Evolutionary conservation across 352 stramenopile genomes (phyloP).

Genomic region (Blastocystis sp.): DNA sequence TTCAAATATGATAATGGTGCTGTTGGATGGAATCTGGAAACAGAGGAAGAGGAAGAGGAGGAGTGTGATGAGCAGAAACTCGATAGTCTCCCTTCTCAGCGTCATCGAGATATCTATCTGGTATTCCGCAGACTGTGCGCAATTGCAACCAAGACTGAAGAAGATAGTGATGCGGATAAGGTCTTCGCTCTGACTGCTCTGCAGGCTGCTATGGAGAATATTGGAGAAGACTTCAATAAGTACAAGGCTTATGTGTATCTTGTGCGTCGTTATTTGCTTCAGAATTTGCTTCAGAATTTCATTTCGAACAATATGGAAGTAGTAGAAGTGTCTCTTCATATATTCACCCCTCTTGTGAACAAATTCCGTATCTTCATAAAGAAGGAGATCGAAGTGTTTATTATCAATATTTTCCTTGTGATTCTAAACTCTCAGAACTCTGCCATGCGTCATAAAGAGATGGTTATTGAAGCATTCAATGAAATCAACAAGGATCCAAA

Average conservation of each 20-base stretch:
- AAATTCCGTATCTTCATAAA: slow-evolving; percentile 86
- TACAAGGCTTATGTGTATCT: slow-evolving; percentile 92
- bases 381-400: slow-evolving; percentile 95
- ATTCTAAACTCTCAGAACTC: slow-evolving; percentile 94
- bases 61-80: slow-evolving; percentile 66
- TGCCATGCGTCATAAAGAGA: slow-evolving; percentile 85
- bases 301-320: slow-evolving; percentile 92
- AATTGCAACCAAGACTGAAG: slow-evolving; percentile 84
- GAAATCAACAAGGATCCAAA: slow-evolving; percentile 88
- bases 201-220: slow-evolving; percentile 91
- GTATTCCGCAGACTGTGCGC: slow-evolving; percentile 95
- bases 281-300: slow-evolving; percentile 95
- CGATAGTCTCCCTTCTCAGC: slow-evolving; percentile 82
- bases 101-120: slow-evolving; percentile 95
- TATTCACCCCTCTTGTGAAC: slow-evolving; percentile 92
- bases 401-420: slow-evolving; percentile 94
- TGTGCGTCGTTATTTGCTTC: slow-evolving; percentile 92
- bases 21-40: slow-evolving; percentile 50
- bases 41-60: slow-evolving; percentile 61
- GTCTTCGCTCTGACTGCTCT: slow-evolving; percentile 93
- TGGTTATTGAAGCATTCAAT: slow-evolving; percentile 86
- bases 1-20: slow-evolving; percentile 63
- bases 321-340: slow-evolving; percentile 90
- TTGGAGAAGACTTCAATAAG: slow-evolving; percentile 86
- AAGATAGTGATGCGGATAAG: slow-evolving; percentile 86